Conservation (phyloP, 495 filamentous ascomycete genomes). For the Umbilicaria muhlenbergii region DNA sequence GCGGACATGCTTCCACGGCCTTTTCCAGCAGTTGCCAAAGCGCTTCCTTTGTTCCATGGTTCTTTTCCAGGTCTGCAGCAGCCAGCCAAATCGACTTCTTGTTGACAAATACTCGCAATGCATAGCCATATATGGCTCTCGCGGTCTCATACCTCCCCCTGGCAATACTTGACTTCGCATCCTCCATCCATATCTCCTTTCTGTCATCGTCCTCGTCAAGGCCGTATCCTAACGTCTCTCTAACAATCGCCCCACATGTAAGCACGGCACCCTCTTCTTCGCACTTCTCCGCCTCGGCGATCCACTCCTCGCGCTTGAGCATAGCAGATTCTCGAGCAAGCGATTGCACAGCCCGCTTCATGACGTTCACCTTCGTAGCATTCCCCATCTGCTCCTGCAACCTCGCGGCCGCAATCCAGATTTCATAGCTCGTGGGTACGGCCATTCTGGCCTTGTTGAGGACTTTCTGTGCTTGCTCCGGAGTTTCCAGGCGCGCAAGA, state of each 20-base stretch:
- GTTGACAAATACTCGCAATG: slow-evolving; percentile 71
- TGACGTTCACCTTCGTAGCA: slow-evolving; percentile 63
- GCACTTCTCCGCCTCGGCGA: slow-evolving; percentile 83
- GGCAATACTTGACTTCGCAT: slow-evolving; percentile 63
- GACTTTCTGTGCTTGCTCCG: slow-evolving; percentile 83
- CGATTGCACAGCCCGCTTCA: slow-evolving; percentile 87
- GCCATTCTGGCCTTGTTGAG: slow-evolving; percentile 92
- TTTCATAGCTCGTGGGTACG: slow-evolving; percentile 75
- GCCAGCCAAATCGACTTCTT: slow-evolving; percentile 75
- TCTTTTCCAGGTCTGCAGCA: slow-evolving; percentile 79
- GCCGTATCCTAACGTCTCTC: slow-evolving; percentile 83
- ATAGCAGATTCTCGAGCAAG: slow-evolving; percentile 85
- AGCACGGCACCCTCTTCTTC: slow-evolving; percentile 81
- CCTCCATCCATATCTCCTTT: slow-evolving; percentile 88
- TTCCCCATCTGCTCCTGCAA: slow-evolving; percentile 83
- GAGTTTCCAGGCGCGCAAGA: slow-evolving; percentile 72
- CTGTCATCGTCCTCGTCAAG: slow-evolving; percentile 95
- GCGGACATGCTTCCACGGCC: slow-evolving; percentile 81
- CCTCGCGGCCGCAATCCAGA: slow-evolving; percentile 90
- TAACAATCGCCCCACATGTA: slow-evolving; percentile 76
- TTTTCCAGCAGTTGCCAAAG: slow-evolving; percentile 78
- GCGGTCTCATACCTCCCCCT: slow-evolving; percentile 77
- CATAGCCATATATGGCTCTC: slow-evolving; percentile 83
- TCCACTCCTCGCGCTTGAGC: slow-evolving; percentile 95
- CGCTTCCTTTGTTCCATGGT: slow-evolving; percentile 72